Base-by-base conservation (phyloP, 2,329 filamentous ascomycete genomes). In the Chrysoporthe cubensis region DNA sequence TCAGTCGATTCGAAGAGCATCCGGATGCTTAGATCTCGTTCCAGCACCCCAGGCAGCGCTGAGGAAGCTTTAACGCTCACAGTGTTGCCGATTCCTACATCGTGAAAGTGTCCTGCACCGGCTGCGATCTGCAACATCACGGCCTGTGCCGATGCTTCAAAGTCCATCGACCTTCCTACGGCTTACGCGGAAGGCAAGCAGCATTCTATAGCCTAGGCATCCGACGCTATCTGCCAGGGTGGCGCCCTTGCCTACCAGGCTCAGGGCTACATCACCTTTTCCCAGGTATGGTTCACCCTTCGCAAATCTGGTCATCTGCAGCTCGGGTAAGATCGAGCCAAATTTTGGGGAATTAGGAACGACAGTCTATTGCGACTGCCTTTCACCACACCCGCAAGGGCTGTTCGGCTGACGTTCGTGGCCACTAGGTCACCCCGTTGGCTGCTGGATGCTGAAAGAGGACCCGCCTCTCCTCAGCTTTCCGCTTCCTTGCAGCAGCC, bases 401-500 rank as follows among this genome's bases (percentile, higher is more conserved):
- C 43, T 48, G 5, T 61, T 9, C 26, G 43, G 59, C 59, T 61
- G 59, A 61, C 43, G 16, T 46, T 32, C 32, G 59, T 37, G 48
- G 59, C 59, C 43, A 34, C 57, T 60, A 34, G 57, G 42, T 26
- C 59, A 46, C 18, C 21, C 59, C 16, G 42, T 61, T 44, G 21
- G 57, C 59, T 48, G 4, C 26, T 34, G 26, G 18, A n/a, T 32
- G 42, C 21, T 61, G 59, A 16, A 57, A 32, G 43, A 48, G 59
- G 59, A 61, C 59, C 42, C 34, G 42, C 52, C 56, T 32, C 5
- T 26, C 11, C 42, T 50, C 32, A 34, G 34, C 11, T 46, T 40
- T 50, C 32, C 44, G 60, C 56, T 40, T 44, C 48, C 43, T 43
- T 63, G 34, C 34, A 57, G 59, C 43, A 61, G 59, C 21, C 54